Percentiles rank a stretch among this genome's conserved stretches.
Evolutionary conservation across 2,329 filamentous ascomycete species (phyloP).

Genomic region (Paramyrothecium roridum): DNA sequence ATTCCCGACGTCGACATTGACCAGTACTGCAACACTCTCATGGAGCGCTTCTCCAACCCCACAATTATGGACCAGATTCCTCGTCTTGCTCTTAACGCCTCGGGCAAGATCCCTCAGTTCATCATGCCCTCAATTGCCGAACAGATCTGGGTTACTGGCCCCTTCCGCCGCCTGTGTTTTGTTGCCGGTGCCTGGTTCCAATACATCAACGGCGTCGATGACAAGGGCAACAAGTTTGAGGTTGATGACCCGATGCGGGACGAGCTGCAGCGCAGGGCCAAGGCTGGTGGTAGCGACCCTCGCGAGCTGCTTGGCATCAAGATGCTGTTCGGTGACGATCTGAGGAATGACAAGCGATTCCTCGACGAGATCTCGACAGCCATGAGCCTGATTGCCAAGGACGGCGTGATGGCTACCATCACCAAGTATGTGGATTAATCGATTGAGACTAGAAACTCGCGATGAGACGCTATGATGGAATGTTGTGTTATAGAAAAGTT

Average conservation of each 20-base stretch:
- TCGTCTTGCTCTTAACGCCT: slow-evolving; percentile 47
- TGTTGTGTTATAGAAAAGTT: no score
- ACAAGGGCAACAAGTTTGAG: slow-evolving; percentile 37
- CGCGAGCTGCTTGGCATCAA: slow-evolving; percentile 39
- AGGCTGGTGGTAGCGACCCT: slow-evolving; percentile 38
- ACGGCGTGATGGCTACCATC: slow-evolving; percentile 46
- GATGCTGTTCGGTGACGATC: slow-evolving; percentile 47
- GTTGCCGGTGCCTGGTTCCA: slow-evolving; percentile 47
- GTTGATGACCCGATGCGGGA: slow-evolving; percentile 47
- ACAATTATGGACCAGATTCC: slow-evolving; percentile 54
- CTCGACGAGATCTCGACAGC: slow-evolving; percentile 41
- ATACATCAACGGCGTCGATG: slow-evolving; percentile 48
- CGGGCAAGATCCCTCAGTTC: slow-evolving; percentile 52
- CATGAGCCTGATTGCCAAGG: slow-evolving; percentile 41
- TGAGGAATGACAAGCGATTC: slow-evolving; percentile 45
- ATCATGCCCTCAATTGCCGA: slow-evolving; percentile 46
- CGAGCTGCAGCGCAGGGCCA: slow-evolving; percentile 42
- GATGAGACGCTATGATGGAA: no score
- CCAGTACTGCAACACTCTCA: slow-evolving; percentile 48
- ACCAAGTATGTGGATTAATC: slow-evolving; percentile 40
- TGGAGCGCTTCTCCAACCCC: slow-evolving; percentile 54
- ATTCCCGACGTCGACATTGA: slow-evolving; percentile 50
- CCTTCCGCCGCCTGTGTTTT: slow-evolving; percentile 45
- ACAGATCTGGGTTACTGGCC: slow-evolving; percentile 40
- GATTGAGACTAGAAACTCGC: no score